Conservation (phyloP, 176 grass and related monocot species). For the Triticum turgidum region DNA sequence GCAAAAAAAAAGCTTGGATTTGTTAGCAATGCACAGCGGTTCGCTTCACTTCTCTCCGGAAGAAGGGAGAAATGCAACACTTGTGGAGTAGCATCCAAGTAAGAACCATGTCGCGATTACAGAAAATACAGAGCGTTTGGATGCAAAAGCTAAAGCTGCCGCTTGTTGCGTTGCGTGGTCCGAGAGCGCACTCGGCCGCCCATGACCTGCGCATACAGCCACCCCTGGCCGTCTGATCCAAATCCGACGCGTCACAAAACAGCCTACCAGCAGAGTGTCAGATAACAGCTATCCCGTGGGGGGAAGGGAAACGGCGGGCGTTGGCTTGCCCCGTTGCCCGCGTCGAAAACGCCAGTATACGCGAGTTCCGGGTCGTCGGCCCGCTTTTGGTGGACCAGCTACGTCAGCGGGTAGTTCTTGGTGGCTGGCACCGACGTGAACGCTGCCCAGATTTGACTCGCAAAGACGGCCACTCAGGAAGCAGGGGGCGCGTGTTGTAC, state of each 20-base stretch:
- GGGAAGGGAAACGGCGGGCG: not conserved
- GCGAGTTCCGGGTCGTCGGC: not conserved
- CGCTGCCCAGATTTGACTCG: no score
- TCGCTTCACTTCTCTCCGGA: not conserved
- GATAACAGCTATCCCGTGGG: not conserved
- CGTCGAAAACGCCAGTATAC: no score
- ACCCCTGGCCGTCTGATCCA: not conserved
- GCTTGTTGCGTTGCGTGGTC: not conserved
- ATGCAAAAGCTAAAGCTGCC: not conserved
- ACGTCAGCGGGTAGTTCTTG: not conserved
- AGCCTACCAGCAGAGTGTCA: not conserved
- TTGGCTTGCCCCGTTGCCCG: not conserved
- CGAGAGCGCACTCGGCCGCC: not conserved
- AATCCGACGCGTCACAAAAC: not conserved
- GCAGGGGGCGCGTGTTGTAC: no score
- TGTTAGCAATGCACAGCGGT: not conserved
- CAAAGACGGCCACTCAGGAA: no score
- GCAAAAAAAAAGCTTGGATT: no score
- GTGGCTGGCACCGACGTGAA: no score
- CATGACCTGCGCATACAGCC: not conserved
- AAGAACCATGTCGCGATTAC: not conserved
- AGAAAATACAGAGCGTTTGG: not conserved
- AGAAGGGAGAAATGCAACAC: not conserved
- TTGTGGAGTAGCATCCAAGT: slow-evolving; percentile 25
- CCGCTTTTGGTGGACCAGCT: not conserved